phyloP scores from a whole-genome alignment of 805 yeast genomes.

The Kluyveromyces wickerhamii region DNA sequence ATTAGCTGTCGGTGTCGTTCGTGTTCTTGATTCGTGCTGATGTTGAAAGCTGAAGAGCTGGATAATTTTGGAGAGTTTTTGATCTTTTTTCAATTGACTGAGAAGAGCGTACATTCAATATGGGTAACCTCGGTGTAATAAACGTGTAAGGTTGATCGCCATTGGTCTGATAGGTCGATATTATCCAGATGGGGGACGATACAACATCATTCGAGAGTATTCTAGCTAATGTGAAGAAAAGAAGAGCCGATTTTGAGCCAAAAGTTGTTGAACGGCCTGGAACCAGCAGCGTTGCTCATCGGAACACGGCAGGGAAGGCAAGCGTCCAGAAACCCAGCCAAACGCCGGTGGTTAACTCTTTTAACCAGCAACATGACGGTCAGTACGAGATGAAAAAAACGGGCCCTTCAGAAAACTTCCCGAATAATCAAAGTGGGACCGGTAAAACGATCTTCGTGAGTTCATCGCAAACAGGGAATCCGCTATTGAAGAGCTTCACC shows the following conservation, averaged over 20 bases:
- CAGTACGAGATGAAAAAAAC: background rate
- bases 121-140: too few relatives aligned
- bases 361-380: conserved; percentile 8
- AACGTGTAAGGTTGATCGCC: too few relatives aligned
- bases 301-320: too few relatives aligned
- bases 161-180: background rate
- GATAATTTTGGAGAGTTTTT: too few relatives aligned
- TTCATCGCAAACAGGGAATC: conserved; percentile 66
- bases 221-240: conserved; percentile 57
- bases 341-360: conserved; percentile 8
- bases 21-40: too few relatives aligned
- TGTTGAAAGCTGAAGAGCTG: too few relatives aligned
- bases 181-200: conserved; percentile 32
- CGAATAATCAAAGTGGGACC: conserved; percentile 11
- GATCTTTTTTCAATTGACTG: too few relatives aligned
- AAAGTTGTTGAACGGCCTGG: background rate
- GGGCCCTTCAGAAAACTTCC: conserved; percentile 14
- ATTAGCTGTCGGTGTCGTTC: too few relatives aligned
- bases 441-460: conserved; percentile 44
- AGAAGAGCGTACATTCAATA: too few relatives aligned
- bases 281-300: too few relatives aligned
- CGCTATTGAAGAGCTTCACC: conserved; percentile 48
- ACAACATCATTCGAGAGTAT: conserved; percentile 65
- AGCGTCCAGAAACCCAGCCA: background rate
- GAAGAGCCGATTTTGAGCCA: conserved; percentile 31